These are phyloP conservation scores for Pelagomonas calceolata DNA, from an alignment of 108 stramenopile species.

Conservation along the genomic window DNA sequence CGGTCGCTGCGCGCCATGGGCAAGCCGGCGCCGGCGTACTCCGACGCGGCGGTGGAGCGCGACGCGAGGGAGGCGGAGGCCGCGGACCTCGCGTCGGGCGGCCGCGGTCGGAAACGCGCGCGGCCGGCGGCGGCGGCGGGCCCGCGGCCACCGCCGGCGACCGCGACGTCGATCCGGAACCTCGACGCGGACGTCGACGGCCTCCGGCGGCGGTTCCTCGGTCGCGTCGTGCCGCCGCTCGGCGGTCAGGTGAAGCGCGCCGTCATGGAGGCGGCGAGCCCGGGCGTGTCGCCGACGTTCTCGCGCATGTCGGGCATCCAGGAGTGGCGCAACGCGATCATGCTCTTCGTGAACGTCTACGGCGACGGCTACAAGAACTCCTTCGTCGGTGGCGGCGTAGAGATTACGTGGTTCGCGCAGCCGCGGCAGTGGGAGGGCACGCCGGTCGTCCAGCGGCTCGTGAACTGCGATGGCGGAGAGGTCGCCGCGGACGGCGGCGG, in stretches of 20 bases:
- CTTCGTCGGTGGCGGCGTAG: background rate
- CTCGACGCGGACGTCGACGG: background rate
- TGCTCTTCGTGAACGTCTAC: constrained; percentile 8
- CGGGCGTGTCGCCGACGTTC: background rate
- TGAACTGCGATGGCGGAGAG: background rate
- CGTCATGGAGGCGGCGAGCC: background rate
- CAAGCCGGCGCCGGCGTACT: background rate
- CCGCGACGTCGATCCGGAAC: background rate
- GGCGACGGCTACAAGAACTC: constrained; percentile 7
- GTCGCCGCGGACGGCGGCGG: background rate
- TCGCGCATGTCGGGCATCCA: background rate
- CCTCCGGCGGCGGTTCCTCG: background rate
- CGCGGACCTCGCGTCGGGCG: background rate
- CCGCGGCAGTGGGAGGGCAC: background rate
- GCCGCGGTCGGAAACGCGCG: background rate
- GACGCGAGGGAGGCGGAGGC: background rate
- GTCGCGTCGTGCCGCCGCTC: background rate
- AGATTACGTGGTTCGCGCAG: constrained; percentile 4
- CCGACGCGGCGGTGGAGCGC: background rate
- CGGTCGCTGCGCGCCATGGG: background rate
- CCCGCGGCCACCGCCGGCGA: background rate
- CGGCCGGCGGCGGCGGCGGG: background rate
- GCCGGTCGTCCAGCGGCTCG: background rate
- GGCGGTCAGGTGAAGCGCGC: constrained; percentile 1
- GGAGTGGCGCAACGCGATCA: constrained; percentile 12